Evolutionary conservation across 2,329 filamentous ascomycete species (phyloP), one percentile per base, ranked within the genome.

Genomic region (Fusarium liriodendri): DNA sequence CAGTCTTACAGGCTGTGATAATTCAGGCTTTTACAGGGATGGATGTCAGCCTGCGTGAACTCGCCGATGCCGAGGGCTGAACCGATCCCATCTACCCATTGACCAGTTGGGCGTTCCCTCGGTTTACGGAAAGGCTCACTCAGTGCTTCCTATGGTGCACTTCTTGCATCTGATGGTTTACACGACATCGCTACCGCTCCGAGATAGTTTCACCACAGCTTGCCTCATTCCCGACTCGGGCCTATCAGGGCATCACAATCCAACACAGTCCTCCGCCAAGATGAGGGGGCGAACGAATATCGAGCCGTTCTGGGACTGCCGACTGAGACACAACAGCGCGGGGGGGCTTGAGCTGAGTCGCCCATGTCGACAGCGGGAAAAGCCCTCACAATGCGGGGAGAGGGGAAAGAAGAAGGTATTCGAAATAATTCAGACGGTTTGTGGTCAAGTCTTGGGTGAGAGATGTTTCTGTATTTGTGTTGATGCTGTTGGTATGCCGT

Each of bases 161-260:
- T 27, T 61, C 60, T 62, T 45, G 55, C 35, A 18, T 69, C 25
- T 63, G 65, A 62, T 32, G 33, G 22, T 35, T 59, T 52, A 59
- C 62, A 61, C 52, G 55, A 45, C 35, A 71, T 50, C 22, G 52
- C 33, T 64, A 42, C 62, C 52, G 60, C 38, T 37, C 29, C 54
- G 58, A 32, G 58, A 32, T 64, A 69, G 72, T 74, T 72, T 74
- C 72, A 74, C 72, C 69, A 54, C 59, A 66, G 62, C 59, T 35
- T 67, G 22, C 47, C 55, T 67, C 55, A 20, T 62, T 38, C 55
- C 70, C 22, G 27, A 59, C n/a, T 59, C 27, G 47, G 38, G 20
- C 72, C 72, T 74, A 74, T 75, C 72, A 72, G 50, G 45, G 40
- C 50, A 62, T 27, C 40, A 47, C 20, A 65, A 68, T 42, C 33